Percentiles rank a stretch among this genome's conserved stretches.
Conservation (phyloP, 164 flowering plant genomes). For the Warburgia ugandensis region DNA sequence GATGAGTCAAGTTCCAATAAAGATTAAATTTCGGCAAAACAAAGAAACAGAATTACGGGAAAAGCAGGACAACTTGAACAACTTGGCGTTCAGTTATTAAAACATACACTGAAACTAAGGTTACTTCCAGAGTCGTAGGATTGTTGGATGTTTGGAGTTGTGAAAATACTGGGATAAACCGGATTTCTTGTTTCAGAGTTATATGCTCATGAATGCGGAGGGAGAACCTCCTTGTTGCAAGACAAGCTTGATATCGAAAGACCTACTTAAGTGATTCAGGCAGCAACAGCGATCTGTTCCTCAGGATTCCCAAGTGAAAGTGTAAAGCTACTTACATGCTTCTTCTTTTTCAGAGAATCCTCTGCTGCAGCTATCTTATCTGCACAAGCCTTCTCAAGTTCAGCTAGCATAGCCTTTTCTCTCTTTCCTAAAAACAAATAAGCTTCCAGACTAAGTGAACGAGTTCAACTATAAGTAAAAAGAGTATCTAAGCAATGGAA, state of each 20-base stretch:
- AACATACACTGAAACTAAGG: too few relatives aligned
- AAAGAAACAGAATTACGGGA: too few relatives aligned
- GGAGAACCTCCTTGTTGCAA: not conserved
- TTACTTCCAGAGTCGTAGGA: too few relatives aligned
- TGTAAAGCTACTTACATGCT: constrained; percentile 42
- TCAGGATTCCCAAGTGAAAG: too few relatives aligned
- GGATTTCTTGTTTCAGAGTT: not conserved
- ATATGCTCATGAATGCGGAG: not conserved
- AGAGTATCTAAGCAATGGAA: not conserved
- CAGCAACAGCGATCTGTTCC: too few relatives aligned
- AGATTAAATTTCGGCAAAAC: too few relatives aligned
- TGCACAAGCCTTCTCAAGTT: constrained; percentile 57
- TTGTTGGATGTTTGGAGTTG: not conserved
- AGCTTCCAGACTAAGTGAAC: constrained; percentile 2
- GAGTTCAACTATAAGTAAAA: not conserved
- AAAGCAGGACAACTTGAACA: too few relatives aligned
- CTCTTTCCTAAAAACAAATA: constrained; percentile 57
- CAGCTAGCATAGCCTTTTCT: constrained; percentile 65
- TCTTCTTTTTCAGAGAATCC: constrained; percentile 74
- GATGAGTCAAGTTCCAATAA: too few relatives aligned
- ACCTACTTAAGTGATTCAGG: too few relatives aligned
- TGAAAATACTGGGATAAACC: not conserved
- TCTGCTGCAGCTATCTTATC: constrained; percentile 67
- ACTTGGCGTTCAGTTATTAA: too few relatives aligned
- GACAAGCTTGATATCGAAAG: not conserved